Evolutionary conservation across 2,329 filamentous ascomycete species (phyloP).

Genomic region (Fusarium cyanostomum): DNA sequence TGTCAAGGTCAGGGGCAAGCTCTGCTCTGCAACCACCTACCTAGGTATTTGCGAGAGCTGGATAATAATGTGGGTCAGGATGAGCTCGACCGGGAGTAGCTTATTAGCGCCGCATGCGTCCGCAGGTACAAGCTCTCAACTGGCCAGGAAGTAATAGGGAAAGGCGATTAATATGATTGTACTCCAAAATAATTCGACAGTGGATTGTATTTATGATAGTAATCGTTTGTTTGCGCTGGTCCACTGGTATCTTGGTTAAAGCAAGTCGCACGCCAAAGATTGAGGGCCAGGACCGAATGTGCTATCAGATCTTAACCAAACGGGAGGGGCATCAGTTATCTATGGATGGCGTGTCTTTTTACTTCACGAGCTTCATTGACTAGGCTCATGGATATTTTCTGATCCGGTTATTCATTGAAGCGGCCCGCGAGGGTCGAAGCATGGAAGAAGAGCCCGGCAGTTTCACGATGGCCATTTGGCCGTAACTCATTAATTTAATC

Average conservation of each 20-base stretch:
- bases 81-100: slow-evolving; percentile 25
- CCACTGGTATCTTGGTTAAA: too few relatives aligned
- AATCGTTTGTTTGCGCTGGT: neutral
- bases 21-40: slow-evolving; percentile 6
- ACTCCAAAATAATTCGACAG: neutral
- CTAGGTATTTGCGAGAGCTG: slow-evolving; percentile 24
- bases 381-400: neutral
- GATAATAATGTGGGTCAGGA: slow-evolving; percentile 23
- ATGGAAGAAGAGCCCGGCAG: too few relatives aligned
- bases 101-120: slow-evolving; percentile 22
- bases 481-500: too few relatives aligned
- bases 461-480: too few relatives aligned
- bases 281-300: neutral
- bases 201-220: neutral
- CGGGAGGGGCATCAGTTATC: neutral
- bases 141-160: neutral
- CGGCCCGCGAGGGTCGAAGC: too few relatives aligned
- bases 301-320: slow-evolving; percentile 4
- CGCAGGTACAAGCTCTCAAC: neutral
- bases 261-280: neutral
- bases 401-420: too few relatives aligned
- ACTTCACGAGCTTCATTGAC: neutral
- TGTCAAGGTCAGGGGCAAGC: slow-evolving; percentile 2
- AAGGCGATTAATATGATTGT: neutral
- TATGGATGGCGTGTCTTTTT: neutral